Base-by-base conservation (phyloP, 208 protist genomes). In the Trypanosoma caninum region DNA sequence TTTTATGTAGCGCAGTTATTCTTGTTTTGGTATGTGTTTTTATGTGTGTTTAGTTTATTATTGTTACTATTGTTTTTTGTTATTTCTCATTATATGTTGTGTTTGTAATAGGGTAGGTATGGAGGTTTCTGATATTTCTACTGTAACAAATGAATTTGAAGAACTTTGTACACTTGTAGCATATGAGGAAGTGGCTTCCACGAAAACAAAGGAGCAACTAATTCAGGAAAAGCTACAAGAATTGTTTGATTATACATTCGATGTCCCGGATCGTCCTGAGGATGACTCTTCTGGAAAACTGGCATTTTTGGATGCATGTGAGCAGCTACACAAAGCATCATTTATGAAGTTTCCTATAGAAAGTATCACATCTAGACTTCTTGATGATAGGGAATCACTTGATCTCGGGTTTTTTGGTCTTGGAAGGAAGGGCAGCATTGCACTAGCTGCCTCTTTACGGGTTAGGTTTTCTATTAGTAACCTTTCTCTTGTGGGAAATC, bases 291-390 rank as follows among this genome's bases (percentile, higher is more conserved):
- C 78, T 13, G 90, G 90, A 23, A 77, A 72, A 14, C 40, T 72
- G 38, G 80, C 76, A 22, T 96, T 82, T 55, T 55, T 89, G 11
- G 71, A 80, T 31, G 68, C 69, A 8, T 91, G 78, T 64, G 65
- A 82, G 6, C 55, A 78, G 22, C 20, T 84, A 25, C 52, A 89
- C 57, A 78, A 74, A 16, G 28, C 64, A 4, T 82, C 67, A 27
- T 89, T 82, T 52, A 89, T 93, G 68, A 82, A 79, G n/a, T 91
- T 85, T 54, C 86, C 88, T 9, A 88, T 80, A 11, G 50, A 70
- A 0, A 82, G 74, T 58, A 65, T 97, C n/a, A 78, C 78, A 10
- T 48, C 44, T 18, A 73, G 87, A 38, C 60, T 97, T 37, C 58
- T 35, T 14, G 65, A 68, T 4, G 78, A 81, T 20, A 69, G 56